Percentiles rank a stretch among this genome's conserved stretches.
These are phyloP conservation scores for Starmerella etchellsii DNA, from an alignment of 805 yeast genomes.

Conservation along the genomic window DNA sequence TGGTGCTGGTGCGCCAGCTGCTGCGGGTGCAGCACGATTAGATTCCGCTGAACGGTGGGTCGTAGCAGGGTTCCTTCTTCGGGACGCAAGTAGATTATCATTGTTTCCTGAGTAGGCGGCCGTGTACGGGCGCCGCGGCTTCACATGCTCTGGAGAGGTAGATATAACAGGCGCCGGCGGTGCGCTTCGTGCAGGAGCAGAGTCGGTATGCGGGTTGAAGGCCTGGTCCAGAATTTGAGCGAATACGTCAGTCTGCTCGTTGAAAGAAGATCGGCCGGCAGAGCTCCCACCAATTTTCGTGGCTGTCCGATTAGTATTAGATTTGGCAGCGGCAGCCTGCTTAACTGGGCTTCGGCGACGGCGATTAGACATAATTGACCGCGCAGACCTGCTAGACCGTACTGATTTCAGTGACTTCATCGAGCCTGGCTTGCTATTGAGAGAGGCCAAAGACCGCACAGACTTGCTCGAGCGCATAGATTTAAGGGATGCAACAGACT, in stretches of 20 bases:
- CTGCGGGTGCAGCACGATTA: no score
- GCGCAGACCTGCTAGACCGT: slow-evolving; percentile 12
- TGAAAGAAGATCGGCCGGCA: background rate
- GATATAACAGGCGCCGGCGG: no score
- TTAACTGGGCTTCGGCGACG: slow-evolving; percentile 12
- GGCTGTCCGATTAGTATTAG: no score
- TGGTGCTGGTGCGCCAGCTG: no score
- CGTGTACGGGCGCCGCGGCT: no score
- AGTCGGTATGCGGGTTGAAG: slow-evolving; percentile 12
- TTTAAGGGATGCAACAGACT: slow-evolving; percentile 13
- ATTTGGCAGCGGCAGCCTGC: slow-evolving; percentile 1
- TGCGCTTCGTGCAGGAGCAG: no score
- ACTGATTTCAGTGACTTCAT: slow-evolving; percentile 12
- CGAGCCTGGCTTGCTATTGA: slow-evolving; percentile 10
- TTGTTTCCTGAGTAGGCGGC: no score
- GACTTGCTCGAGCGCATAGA: slow-evolving; percentile 17
- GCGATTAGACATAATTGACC: slow-evolving; percentile 7
- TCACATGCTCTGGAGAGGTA: no score
- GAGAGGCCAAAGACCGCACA: slow-evolving; percentile 13
- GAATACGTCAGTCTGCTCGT: slow-evolving; percentile 15
- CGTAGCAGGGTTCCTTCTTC: no score
- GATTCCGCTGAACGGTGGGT: no score
- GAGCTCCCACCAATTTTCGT: no score
- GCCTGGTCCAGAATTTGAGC: slow-evolving; percentile 27
- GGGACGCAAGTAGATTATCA: no score